These are phyloP conservation scores for Cyclotella cryptica DNA, from an alignment of 108 stramenopile genomes.

Conservation along the genomic window DNA sequence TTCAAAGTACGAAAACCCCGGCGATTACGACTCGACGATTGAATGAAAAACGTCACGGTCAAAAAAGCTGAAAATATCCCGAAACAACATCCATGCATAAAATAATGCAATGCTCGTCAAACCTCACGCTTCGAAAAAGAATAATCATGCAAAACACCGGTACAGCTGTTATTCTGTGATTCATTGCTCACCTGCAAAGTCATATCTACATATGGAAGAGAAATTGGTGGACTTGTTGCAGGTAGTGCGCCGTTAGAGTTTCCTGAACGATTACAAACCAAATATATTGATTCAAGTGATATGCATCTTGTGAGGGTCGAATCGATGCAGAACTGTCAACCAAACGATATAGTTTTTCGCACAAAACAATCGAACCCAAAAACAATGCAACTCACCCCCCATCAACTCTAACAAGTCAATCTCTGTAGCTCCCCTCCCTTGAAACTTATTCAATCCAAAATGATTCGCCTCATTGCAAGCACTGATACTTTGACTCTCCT, in stretches of 20 bases:
- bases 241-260: slow-evolving; percentile 52
- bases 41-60: no score
- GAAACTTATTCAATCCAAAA: slow-evolving; percentile 86
- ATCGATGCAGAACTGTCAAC: no score
- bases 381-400: slow-evolving; percentile 74
- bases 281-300: no score
- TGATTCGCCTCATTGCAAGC: slow-evolving; percentile 93
- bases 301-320: no score
- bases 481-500: slow-evolving; percentile 88
- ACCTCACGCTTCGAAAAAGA: not conserved
- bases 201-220: slow-evolving; percentile 88
- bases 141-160: not conserved
- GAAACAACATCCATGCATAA: not conserved
- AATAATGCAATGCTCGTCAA: slow-evolving; percentile 1
- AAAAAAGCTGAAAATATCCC: no score
- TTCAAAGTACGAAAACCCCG: no score
- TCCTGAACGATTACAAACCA: not conserved
- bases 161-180: not conserved
- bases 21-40: no score
- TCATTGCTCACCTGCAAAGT: slow-evolving; percentile 80
- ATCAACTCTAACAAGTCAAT: slow-evolving; percentile 97
- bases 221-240: slow-evolving; percentile 68
- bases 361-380: slow-evolving; percentile 1
- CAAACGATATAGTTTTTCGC: no score
- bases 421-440: slow-evolving; percentile 96